phyloP scores from a whole-genome alignment of 2,329 filamentous ascomycete genomes.

The Botrytis cinerea region DNA sequence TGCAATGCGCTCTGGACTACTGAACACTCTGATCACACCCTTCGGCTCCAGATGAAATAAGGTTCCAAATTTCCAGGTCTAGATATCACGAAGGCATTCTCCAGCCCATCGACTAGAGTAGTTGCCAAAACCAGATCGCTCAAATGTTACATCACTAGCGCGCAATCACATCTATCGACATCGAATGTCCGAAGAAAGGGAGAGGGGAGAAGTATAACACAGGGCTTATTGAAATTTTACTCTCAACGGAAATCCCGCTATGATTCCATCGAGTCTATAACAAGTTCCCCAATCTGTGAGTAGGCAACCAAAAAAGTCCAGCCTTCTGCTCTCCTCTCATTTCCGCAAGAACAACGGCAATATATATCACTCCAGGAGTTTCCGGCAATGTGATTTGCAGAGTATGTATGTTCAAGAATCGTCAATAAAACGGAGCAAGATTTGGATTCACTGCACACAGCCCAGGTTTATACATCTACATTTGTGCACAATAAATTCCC shows the following conservation, averaged over 20 bases:
- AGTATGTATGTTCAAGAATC: not conserved
- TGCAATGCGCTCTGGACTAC: not conserved
- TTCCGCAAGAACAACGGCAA: not conserved
- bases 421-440: not conserved
- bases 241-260: not conserved
- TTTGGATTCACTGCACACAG: not conserved
- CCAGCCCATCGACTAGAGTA: not conserved
- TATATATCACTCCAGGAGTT: not conserved
- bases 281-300: not conserved
- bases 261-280: not conserved
- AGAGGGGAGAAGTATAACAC: rapidly evolving
- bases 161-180: not conserved
- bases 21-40: not conserved
- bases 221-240: not conserved
- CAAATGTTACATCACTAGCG: not conserved
- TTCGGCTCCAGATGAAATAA: not conserved
- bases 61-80: not conserved
- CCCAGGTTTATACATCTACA: not conserved
- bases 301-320: not conserved
- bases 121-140: not conserved
- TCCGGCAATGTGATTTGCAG: not conserved
- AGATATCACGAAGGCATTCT: not conserved
- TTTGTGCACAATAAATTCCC: not conserved
- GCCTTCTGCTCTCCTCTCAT: not conserved
- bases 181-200: not conserved